Base-by-base conservation (phyloP, 768 basidiomycete species). In the Trametes elegans region DNA sequence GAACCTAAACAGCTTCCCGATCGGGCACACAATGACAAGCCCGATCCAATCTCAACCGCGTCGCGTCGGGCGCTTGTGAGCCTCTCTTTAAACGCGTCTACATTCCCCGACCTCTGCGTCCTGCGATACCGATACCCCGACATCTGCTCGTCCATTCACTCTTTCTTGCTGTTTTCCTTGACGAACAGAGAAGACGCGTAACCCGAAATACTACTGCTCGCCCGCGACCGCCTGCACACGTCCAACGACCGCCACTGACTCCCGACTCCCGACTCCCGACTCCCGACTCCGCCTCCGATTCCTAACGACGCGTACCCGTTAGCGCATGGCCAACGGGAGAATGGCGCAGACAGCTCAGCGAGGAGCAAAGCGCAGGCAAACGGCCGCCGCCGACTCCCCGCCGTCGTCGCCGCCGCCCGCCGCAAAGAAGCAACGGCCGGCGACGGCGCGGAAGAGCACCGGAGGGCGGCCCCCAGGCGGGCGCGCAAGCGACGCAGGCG, bases 371-470 rank as follows among this genome's bases (percentile, higher is more conserved):
- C 76, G 52, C 35, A 68, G 50, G 23, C 61, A 61, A n/a, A n/a
- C n/a, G 49, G 62, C 55, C n/a, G 56, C 50, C 13, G 64, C 66
- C 46, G 39, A 70, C 60, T 74, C 77, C 8, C 76, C 78, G 55
- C 73, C 77, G 6, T 73, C 78, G 1, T 74, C 80, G 1, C 76
- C 81, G 10, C 73, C 73, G 5, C 62, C 66, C 4, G 58, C 68
- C 11, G 64, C 75, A 6, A 86, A 84, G 69, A 80, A 77, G 64
- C 46, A 71, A 19, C 83, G 74, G 59, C 71, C 69, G 13, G 72
- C 75, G 42, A 93, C 91, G 1, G 93, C 93, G 10, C 81, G 93
- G 59, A 94, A 94, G 72, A 89, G 84, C 70, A 91, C 91, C 0
- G 91, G 90, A 49, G 85, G 88, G 16, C 73, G 72, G 40, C 71